Base-by-base conservation (phyloP, 768 basidiomycete genomes). In the Trametes cingulata region DNA sequence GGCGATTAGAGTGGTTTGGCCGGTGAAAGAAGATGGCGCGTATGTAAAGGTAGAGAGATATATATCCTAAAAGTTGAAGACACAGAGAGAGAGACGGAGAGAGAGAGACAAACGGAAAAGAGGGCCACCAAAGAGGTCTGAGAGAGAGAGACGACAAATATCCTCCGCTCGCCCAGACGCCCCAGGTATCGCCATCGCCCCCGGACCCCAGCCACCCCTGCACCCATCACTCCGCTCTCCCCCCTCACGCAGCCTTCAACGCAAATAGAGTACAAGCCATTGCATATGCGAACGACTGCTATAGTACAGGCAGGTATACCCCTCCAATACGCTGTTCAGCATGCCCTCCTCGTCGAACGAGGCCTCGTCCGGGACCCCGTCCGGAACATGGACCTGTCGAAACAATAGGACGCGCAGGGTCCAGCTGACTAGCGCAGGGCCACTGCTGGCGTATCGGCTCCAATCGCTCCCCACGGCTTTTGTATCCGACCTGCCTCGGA, bases 61-160 rank as follows among this genome's bases (percentile, higher is more conserved):
- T 70, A 72, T 69, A 72, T 68, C 67, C 65, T 69, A 69, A 66
- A 66, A 63, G 52, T 55, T 67, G 69, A 69, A 70, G 65, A 70
- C 60, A 67, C 63, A 71, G 67, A 72, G 65, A 74, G 72, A 72
- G 64, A 72, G 64, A 71, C 64, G 64, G 65, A 69, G 66, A 64
- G 65, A 69, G 60, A 65, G 65, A 68, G 64, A 65, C 67, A 65
- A 61, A 57, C 66, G 61, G 66, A 67, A 67, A 67, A 64, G 65
- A 46, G 57, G 68, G 63, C 65, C 69, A 72, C 67, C 68, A 56
- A 65, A 60, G 63, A 71, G 64, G 65, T 65, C 65, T 45, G 66
- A 65, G 68, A 56, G 66, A 65, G 68, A 68, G 65, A 69, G 67
- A 66, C 56, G 68, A 67, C 67, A 65, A 63, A 53, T 65, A 68